Conservation (phyloP, 2,329 filamentous ascomycete genomes). For the Neodidymelliopsis sp. region DNA sequence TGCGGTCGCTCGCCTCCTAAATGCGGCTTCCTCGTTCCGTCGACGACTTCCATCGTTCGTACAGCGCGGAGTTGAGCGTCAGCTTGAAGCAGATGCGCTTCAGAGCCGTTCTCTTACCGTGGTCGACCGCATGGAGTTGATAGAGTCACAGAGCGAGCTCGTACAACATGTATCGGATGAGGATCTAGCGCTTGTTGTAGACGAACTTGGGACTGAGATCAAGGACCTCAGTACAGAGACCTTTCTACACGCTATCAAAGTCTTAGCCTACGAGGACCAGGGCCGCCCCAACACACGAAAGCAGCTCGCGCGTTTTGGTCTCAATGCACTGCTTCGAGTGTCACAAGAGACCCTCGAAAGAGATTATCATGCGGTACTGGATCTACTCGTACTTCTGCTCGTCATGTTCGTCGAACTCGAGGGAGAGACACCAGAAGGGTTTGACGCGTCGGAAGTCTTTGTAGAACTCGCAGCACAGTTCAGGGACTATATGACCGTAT, state of each 20-base stretch:
- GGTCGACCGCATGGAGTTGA: conserved; percentile 75
- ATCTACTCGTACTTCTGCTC: conserved; percentile 81
- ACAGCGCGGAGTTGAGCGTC: conserved; percentile 70
- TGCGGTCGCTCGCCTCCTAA: conserved; percentile 69
- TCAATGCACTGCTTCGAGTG: conserved; percentile 75
- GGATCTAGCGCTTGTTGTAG: conserved; percentile 64
- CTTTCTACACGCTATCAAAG: conserved; percentile 60
- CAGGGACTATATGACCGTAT: conserved; percentile 46
- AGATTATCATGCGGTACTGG: conserved; percentile 77
- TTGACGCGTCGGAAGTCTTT: conserved; percentile 67
- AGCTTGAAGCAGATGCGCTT: conserved; percentile 76
- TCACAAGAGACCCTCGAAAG: conserved; percentile 79
- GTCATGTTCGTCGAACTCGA: conserved; percentile 76
- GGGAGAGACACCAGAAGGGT: conserved; percentile 73
- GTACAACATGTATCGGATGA: conserved; percentile 83
- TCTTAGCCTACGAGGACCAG: conserved; percentile 52
- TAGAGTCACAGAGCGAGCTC: conserved; percentile 82
- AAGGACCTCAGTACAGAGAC: conserved; percentile 58
- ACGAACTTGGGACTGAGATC: conserved; percentile 63
- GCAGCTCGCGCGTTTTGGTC: conserved; percentile 76
- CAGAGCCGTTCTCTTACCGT: conserved; percentile 67
- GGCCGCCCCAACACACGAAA: conserved; percentile 51
- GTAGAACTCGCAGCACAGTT: conserved; percentile 64
- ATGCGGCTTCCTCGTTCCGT: conserved; percentile 73
- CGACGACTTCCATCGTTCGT: conserved; percentile 75